Base-by-base conservation (phyloP, 768 basidiomycete genomes). In the Sarcomyxa edulis region DNA sequence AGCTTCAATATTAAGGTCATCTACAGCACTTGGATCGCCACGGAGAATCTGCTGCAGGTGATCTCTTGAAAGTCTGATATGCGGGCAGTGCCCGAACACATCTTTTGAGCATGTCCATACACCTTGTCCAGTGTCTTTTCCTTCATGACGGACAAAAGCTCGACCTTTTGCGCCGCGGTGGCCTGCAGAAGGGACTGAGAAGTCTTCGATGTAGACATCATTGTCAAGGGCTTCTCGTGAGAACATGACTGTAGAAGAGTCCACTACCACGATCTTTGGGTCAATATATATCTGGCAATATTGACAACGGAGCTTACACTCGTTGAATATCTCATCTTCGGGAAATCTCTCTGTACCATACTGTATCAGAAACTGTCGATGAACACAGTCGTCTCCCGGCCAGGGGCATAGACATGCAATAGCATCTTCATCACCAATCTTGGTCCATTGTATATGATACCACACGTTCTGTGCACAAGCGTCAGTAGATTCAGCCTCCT, bases 101-200 rank as follows among this genome's bases (percentile, higher is more conserved):
- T 33, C 11, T 16, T 33, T 33, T 20, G 32, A 33, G 21, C 32
- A 33, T 16, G 32, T 33, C 32, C 32, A 33, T 11, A 33, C 10
- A 16, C 32, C 32, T 14, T 20, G 11, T 16, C 32, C 32, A 11
- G n/a, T 10, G 10, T 14, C 14, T 11, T 20, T 20, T 11, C 32
- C n/a, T 16, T 33, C 6, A 16, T 33, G 32, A 33, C 19, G 32
- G 16, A 33, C 32, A 33, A 33, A 6, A 20, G 32, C 32, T 15
- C 32, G n/a, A 20, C 32, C 19, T 33, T 33, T 33, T 11, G 12
- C 19, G 10, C 32, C 32, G 12, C 32, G n/a, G 12, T 33, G 32
- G 16, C 12, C 21, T 15, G 12, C 14, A 6, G n/a, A 33, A 33
- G 32, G 32, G n/a, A 33, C 32, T 14, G 32, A 33, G 16, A 33